Base-by-base conservation (phyloP, 139 green algal genomes). In the Mesotaenium endlicherianum region DNA sequence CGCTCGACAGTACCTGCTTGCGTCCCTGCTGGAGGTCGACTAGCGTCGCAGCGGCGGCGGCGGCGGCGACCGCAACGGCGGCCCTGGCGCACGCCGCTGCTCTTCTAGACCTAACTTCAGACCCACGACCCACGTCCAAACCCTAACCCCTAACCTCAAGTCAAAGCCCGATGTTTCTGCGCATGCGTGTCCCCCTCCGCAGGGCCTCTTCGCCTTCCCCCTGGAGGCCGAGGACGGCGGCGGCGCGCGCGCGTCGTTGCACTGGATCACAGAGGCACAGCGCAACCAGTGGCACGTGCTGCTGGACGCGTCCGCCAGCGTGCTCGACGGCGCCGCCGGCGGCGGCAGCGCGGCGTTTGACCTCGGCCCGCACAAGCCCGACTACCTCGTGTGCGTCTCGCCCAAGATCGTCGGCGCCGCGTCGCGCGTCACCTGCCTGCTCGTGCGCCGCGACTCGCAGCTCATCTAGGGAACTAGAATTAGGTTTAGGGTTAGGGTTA, bases 131-230 rank as follows among this genome's bases (percentile, higher is more conserved):
- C n/a, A n/a, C n/a, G n/a, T n/a, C n/a, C n/a, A n/a, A n/a, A n/a
- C n/a, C n/a, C n/a, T n/a, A n/a, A n/a, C n/a, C n/a, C n/a, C n/a
- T n/a, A n/a, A n/a, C n/a, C n/a, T n/a, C n/a, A n/a, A n/a, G n/a
- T n/a, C n/a, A n/a, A n/a, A n/a, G n/a, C n/a, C n/a, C n/a, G n/a
- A n/a, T n/a, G n/a, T n/a, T n/a, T n/a, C n/a, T n/a, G n/a, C n/a
- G n/a, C n/a, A n/a, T n/a, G n/a, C n/a, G n/a, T n/a, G n/a, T n/a
- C n/a, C n/a, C n/a, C n/a, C n/a, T n/a, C n/a, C n/a, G 47, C 42
- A 83, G 76, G 76, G 76, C n/a, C 34, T 83, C 2, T 83, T 83
- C 34, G 76, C 76, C 39, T 83, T 80, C 11, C 76, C 76, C 36
- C 36, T 83, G 60, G 36, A 49, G n/a, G 76, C 76, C 11, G n/a